Conservation (phyloP, 768 basidiomycete genomes). For the Tylopilus intermedius region DNA sequence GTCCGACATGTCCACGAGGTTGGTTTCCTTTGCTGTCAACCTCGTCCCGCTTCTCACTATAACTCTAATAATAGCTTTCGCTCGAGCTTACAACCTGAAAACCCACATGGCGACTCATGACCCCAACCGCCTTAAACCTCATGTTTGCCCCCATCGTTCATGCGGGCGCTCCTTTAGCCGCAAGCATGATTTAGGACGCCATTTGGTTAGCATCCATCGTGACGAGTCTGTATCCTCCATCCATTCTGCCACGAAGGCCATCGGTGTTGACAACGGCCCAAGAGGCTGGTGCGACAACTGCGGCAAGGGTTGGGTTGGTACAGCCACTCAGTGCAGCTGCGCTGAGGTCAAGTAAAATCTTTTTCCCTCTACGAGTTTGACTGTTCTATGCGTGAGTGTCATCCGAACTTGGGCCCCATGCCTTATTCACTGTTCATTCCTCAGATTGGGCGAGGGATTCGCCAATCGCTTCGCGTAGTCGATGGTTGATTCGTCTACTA, state of each 20-base stretch:
- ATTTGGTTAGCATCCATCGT: slow-evolving; percentile 81
- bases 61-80: slow-evolving; percentile 57
- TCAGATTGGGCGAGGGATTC: slow-evolving; percentile 32
- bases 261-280: slow-evolving; percentile 62
- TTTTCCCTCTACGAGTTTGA: slow-evolving; percentile 7
- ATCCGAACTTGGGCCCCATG: neutral
- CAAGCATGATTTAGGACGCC: slow-evolving; percentile 90
- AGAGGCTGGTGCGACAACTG: slow-evolving; percentile 72
- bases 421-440: slow-evolving; percentile 16
- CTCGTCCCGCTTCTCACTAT: slow-evolving; percentile 1
- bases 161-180: slow-evolving; percentile 91
- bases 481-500: slow-evolving; percentile 36
- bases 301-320: slow-evolving; percentile 63
- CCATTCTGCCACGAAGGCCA: slow-evolving; percentile 41
- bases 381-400: slow-evolving; percentile 27
- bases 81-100: slow-evolving; percentile 90
- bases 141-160: slow-evolving; percentile 77
- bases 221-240: slow-evolving; percentile 50
- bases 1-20: slow-evolving; percentile 72
- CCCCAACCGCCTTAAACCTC: slow-evolving; percentile 85
- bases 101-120: slow-evolving; percentile 95
- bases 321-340: slow-evolving; percentile 54
- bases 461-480: slow-evolving; percentile 38
- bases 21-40: slow-evolving; percentile 4
- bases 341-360: slow-evolving; percentile 54